Evolutionary conservation across 2,329 filamentous ascomycete species (phyloP).

Genomic region (Pyrenochaeta sp.): DNA sequence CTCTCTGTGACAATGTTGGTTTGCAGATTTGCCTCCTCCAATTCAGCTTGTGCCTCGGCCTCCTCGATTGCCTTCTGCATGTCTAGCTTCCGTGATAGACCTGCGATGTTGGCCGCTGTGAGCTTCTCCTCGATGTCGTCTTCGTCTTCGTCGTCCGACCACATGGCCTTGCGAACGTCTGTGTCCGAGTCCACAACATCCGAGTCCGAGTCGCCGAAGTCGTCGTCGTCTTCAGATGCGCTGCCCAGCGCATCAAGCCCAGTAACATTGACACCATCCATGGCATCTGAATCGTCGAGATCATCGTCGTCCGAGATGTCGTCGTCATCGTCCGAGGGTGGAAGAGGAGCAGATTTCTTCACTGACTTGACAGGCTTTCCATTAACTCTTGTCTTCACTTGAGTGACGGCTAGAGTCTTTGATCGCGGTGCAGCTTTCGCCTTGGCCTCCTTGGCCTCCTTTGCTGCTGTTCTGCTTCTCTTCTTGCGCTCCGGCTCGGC

Average conservation of each 20-base stretch:
- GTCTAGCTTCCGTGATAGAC: constrained; percentile 85
- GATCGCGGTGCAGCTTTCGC: constrained; percentile 31
- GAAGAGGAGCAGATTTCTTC: constrained; percentile 42
- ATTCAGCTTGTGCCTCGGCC: constrained; percentile 82
- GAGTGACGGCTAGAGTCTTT: constrained; percentile 53
- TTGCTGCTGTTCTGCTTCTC: constrained; percentile 57
- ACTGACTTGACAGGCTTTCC: constrained; percentile 42
- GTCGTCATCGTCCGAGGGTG: constrained; percentile 40
- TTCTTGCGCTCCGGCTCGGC: constrained; percentile 63
- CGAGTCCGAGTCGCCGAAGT: constrained; percentile 49
- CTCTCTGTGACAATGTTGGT: constrained; percentile 83
- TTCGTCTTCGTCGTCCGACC: constrained; percentile 96
- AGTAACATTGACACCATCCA: constrained; percentile 43
- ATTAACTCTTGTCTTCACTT: constrained; percentile 28
- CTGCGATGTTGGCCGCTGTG: constrained; percentile 95
- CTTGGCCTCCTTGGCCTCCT: constrained; percentile 24
- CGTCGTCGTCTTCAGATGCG: constrained; percentile 49
- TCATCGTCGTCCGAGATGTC: constrained; percentile 31
- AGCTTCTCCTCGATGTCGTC: constrained; percentile 88
- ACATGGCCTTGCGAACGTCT: constrained; percentile 68
- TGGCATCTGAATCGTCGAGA: too few species aligned
- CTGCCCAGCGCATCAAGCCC: constrained; percentile 51
- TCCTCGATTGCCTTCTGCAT: constrained; percentile 77
- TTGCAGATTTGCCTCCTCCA: constrained; percentile 84
- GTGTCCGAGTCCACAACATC: constrained; percentile 70